These are phyloP conservation scores for Geranium incanum DNA, from an alignment of 441 rosid species.

Conservation along the genomic window DNA sequence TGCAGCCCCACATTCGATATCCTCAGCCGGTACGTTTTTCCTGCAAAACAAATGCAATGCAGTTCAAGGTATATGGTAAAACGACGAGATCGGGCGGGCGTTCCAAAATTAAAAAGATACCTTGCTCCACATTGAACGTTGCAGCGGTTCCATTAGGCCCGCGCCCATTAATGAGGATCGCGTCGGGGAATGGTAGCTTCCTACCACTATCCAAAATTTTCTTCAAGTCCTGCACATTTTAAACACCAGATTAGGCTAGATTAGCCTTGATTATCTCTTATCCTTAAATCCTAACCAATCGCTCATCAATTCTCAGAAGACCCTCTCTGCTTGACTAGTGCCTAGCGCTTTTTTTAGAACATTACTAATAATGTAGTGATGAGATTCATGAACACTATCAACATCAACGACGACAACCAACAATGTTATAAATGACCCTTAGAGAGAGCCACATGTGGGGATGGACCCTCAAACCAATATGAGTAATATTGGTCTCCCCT, in stretches of 20 bases:
- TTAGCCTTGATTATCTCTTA: neutral
- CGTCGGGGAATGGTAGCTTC: conserved; percentile 59
- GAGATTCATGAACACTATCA: neutral
- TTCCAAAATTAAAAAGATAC: conserved; percentile 4
- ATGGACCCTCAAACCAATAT: neutral
- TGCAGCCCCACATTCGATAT: conserved; percentile 86
- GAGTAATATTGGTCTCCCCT: neutral
- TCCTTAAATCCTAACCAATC: neutral
- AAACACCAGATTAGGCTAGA: neutral
- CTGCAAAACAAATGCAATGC: conserved; percentile 21
- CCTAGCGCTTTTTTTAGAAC: no score
- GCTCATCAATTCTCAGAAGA: no score
- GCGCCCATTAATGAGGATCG: conserved; percentile 83
- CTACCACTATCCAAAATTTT: neutral
- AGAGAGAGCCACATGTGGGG: neutral
- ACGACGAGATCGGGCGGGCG: neutral
- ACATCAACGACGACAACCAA: neutral
- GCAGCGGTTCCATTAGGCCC: conserved; percentile 49
- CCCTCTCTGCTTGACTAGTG: no score
- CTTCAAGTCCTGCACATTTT: neutral
- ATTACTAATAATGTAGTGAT: neutral
- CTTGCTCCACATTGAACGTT: conserved; percentile 64
- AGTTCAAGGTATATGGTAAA: neutral
- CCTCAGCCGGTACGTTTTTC: conserved; percentile 79
- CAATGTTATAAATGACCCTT: neutral